Evolutionary conservation across 768 basidiomycete genomes (phyloP), one percentile per base, ranked within the genome.

Genomic region (Lentinula raphanica): DNA sequence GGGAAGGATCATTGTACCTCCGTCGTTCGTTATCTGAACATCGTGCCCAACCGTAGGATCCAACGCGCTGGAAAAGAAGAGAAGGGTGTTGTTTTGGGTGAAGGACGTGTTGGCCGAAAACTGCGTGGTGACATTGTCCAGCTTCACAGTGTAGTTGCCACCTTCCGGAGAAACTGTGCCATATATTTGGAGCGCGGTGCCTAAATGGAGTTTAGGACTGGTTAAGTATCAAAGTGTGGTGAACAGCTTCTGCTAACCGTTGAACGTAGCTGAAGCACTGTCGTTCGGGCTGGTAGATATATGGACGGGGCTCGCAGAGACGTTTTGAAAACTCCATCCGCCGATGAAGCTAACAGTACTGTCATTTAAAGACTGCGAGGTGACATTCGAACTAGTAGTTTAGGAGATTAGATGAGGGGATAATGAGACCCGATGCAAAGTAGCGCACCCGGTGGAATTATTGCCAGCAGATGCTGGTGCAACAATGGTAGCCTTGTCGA

Each of bases 31-130:
- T 38, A 92, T 71, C 12, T 75, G 66, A 23, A 92, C 65, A 3
- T 72, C 65, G 65, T 92, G 88, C 13, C 63, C 54, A 6, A 61
- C 31, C 51, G 69, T 71, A 13, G 80, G 74, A 62, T 89, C 75
- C 45, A 92, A 77, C 17, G 81, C 83, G 19, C 82, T 82, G 38
- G 80, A 77, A 63, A 79, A 85, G 67, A 84, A 92, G 11, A 92
- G 74, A 3, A 90, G 72, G 11, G 83, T 74, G 58, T 80, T 67
- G 46, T 76, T 67, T 28, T 79, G 71, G 36, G 71, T 76, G 65
- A 81, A 86, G 0, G 83, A 82, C 3, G 86, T 81, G 56, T 70
- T 69, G 2, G 79, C 81, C 29, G 79, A 80, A 53, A 83, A 71
- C 2, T 62, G 70, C 31, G 79, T 75, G 35, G 76, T 79, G 21